Evolutionary conservation across 306 rosid genomes (phyloP), one percentile per base, ranked within the genome.

Genomic region (Hylodesmum podocarpum): DNA sequence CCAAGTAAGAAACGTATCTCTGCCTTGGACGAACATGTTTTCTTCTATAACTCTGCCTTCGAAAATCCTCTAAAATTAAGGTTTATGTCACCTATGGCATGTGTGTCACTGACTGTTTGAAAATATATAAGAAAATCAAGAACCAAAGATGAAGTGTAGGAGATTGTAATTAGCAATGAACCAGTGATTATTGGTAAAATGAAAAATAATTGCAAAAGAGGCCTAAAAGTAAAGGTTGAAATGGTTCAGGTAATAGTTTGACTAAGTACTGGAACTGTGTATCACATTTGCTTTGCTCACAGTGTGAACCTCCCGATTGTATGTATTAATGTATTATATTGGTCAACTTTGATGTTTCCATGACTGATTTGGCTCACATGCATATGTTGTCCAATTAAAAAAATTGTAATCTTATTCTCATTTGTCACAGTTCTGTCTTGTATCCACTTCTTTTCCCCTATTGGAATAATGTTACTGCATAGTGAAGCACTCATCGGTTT

Each of bases 1-100:
- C 94, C 65, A 94, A 80, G 98, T 93, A 79, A 85, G 98, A 61
- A 71, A 50, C 65, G 49, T 67, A 37, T 51, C 37, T 59, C 47
- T 22, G 21, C 41, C 29, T 55, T 67, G 81, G 46, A 15, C 31
- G 50, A 37, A 68, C 19, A 43, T 21, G 3, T 15, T 13, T 78
- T 15, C 58, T 24, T 21, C 29, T 15, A 28, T 39, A 40, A 31
- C 37, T 10, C 22, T 63, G 37, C 63, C 9, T 57, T 16, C 49
- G 5, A 73, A 12, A 24, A 40, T 27, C 27, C 31, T 59, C 19
- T 61, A 14, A 33, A 49, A 9, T 14, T 18, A 16, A 21, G 16
- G 34, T 51, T 25, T 18, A 4, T 66, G 47, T n/a, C 11, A 37
- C 24, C 59, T 39, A 13, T 25, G 11, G 29, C 43, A 16, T 25